phyloP scores from a whole-genome alignment of 768 basidiomycete genomes.

The Psilocybe tampanensis region DNA sequence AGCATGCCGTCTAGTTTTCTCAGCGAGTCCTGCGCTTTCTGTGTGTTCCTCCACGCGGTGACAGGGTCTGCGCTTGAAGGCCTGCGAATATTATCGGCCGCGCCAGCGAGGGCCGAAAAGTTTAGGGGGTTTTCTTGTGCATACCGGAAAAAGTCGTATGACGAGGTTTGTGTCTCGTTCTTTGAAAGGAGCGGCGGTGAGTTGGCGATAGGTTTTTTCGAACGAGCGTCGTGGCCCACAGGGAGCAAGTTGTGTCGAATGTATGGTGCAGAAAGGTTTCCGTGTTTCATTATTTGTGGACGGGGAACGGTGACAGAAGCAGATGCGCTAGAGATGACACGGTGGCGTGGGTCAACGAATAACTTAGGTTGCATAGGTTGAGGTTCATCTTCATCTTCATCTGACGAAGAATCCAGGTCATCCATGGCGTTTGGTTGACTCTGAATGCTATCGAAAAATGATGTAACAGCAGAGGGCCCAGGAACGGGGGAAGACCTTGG shows the following conservation, averaged over 20 bases:
- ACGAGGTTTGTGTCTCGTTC: conserved; percentile 37
- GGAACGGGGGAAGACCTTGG: conserved; percentile 54
- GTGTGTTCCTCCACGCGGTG: conserved; percentile 34
- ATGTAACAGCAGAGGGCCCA: conserved; percentile 63
- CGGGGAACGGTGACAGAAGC: conserved; percentile 29
- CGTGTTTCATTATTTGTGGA: conserved; percentile 60
- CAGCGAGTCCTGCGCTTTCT: conserved; percentile 58
- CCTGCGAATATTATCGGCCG: conserved; percentile 16
- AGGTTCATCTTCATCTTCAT: conserved; percentile 34
- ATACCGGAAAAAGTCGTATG: conserved; percentile 50
- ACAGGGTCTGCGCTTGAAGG: conserved; percentile 34
- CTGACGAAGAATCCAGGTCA: conserved; percentile 67
- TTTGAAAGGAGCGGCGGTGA: conserved; percentile 42
- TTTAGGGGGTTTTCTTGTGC: conserved; percentile 40
- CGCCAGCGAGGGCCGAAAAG: conserved; percentile 11
- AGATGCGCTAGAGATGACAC: conserved; percentile 39
- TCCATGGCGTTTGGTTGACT: conserved; percentile 73
- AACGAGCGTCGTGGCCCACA: conserved; percentile 31
- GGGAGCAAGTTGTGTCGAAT: conserved; percentile 35
- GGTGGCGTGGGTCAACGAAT: conserved; percentile 36
- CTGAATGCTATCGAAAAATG: conserved; percentile 79
- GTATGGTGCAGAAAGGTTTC: conserved; percentile 73
- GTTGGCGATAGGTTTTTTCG: conserved; percentile 56
- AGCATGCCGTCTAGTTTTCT: conserved; percentile 79
- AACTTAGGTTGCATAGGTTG: conserved; percentile 20